Conservation (phyloP, 164 flowering plant genomes). For the Tetracentron sinense region DNA sequence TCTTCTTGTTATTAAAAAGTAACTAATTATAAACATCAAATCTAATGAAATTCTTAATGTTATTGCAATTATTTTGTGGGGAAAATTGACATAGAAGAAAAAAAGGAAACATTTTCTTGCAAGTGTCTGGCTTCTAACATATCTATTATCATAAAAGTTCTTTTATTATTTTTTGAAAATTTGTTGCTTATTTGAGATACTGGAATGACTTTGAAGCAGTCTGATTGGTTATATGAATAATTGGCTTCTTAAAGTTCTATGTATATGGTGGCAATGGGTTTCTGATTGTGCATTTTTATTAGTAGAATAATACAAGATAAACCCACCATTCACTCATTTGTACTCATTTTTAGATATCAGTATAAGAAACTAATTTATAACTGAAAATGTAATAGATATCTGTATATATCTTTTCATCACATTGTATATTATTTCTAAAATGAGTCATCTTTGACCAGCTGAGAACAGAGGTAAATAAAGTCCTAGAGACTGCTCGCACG, state of each 20-base stretch:
- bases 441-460: slow-evolving; percentile 44
- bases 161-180: no score
- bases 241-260: not conserved
- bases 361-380: no score
- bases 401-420: not conserved
- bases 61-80: not conserved
- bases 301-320: not conserved
- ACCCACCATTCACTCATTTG: not conserved
- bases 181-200: no score
- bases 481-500: slow-evolving; percentile 74
- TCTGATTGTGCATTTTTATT: not conserved
- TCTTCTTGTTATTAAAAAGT: not conserved
- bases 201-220: not conserved
- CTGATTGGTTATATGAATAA: not conserved
- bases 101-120: not conserved
- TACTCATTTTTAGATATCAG: not conserved
- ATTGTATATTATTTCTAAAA: not conserved
- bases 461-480: slow-evolving; percentile 89
- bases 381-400: not conserved
- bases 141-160: no score
- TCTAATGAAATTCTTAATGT: not conserved
- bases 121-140: not conserved
- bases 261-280: not conserved
- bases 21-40: not conserved
- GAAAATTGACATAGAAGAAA: no score